phyloP scores from a whole-genome alignment of 2,329 filamentous ascomycete species.

The Diaporthe capsici region DNA sequence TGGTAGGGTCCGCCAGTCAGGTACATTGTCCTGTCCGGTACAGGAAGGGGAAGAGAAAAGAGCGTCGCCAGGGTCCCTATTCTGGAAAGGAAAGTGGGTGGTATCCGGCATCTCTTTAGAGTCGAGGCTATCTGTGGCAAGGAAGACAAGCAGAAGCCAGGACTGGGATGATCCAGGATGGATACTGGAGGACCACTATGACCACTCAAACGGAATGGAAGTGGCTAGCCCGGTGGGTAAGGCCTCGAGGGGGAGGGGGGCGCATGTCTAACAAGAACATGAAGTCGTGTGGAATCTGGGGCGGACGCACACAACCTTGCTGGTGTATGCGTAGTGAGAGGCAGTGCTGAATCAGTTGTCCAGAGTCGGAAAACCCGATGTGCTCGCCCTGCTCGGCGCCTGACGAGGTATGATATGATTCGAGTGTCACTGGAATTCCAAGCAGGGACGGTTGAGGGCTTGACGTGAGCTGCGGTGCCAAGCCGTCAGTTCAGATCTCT shows the following conservation, averaged over 20 bases:
- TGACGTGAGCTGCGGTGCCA: slow-evolving; percentile 24
- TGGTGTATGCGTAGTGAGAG: slow-evolving; percentile 30
- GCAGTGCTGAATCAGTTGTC: slow-evolving; percentile 31
- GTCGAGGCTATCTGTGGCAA: slow-evolving; percentile 24
- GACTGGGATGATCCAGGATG: slow-evolving; percentile 28
- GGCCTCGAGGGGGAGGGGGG: background rate
- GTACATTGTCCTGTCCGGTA: background rate
- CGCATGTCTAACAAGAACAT: slow-evolving; percentile 28
- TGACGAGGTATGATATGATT: slow-evolving; percentile 21
- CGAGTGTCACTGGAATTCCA: slow-evolving; percentile 32
- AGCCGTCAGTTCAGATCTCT: slow-evolving; percentile 36
- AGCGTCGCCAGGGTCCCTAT: slow-evolving; percentile 14
- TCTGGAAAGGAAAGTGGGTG: slow-evolving; percentile 26
- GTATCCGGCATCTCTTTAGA: slow-evolving; percentile 31
- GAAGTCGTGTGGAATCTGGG: slow-evolving; percentile 10
- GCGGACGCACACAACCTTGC: slow-evolving; percentile 22
- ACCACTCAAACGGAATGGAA: slow-evolving; percentile 17
- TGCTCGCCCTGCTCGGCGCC: slow-evolving; percentile 3
- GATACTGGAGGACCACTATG: background rate
- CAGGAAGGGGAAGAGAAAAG: slow-evolving; percentile 15
- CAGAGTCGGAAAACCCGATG: slow-evolving; percentile 12
- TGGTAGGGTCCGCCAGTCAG: slow-evolving; percentile 8
- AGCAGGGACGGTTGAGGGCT: slow-evolving; percentile 13
- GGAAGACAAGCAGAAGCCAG: background rate
- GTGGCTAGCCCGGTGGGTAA: slow-evolving; percentile 32